Percentiles rank a stretch among this genome's conserved stretches.
Evolutionary conservation across 2,329 filamentous ascomycete genomes (phyloP).

Genomic region (Lachnellula arida): DNA sequence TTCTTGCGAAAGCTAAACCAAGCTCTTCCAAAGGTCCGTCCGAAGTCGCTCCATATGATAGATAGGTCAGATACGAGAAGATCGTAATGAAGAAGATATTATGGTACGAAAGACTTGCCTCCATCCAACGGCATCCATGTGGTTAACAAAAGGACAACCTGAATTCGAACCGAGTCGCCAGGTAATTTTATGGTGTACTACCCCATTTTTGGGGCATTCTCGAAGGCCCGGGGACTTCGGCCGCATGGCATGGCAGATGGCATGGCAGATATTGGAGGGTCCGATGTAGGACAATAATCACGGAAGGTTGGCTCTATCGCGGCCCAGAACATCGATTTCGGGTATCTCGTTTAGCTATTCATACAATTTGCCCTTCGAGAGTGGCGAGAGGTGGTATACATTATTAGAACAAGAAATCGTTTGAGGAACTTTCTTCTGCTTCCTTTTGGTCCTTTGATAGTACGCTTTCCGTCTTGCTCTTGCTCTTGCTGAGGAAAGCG

Average conservation of each 20-base stretch:
- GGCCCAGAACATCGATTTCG: not conserved
- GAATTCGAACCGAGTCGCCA: too few relatives aligned
- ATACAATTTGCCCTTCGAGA: slow-evolving; percentile 2
- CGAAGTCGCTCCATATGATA: too few relatives aligned
- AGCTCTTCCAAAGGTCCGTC: too few relatives aligned
- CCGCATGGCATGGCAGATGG: not conserved
- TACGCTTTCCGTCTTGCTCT: not conserved
- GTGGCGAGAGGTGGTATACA: not conserved
- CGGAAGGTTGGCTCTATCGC: not conserved
- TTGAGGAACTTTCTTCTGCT: not conserved
- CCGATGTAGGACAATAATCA: not conserved
- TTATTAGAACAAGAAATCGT: not conserved
- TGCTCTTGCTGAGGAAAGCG: slow-evolving; percentile 50
- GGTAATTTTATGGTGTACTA: too few relatives aligned
- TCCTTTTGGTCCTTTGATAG: not conserved
- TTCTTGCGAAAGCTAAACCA: too few relatives aligned
- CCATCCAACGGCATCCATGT: too few relatives aligned
- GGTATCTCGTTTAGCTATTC: slow-evolving; percentile 11
- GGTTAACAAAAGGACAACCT: too few relatives aligned
- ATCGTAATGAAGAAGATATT: too few relatives aligned
- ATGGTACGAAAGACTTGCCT: too few relatives aligned
- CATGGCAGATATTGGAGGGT: not conserved
- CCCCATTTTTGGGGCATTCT: too few relatives aligned
- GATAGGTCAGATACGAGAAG: too few relatives aligned
- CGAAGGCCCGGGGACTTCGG: not conserved